Evolutionary conservation across 1,284 basidiomycete species (phyloP).

Genomic region (Fistulinella staudtii): DNA sequence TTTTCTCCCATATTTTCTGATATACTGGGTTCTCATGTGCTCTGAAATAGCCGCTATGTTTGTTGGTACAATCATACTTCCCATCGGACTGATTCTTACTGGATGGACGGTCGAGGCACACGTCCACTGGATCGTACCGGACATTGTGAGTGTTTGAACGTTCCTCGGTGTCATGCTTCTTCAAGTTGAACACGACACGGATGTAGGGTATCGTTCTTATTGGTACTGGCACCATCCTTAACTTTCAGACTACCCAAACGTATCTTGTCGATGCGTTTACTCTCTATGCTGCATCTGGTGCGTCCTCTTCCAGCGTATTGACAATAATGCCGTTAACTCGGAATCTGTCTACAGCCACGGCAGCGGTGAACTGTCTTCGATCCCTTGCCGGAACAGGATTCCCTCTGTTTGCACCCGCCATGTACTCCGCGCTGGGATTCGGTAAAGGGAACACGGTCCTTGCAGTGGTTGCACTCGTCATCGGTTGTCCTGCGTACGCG

Average conservation of each 20-base stretch:
- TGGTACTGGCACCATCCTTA: constrained; percentile 43
- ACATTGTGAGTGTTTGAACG: constrained; percentile 45
- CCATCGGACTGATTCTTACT: constrained; percentile 56
- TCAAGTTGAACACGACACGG: not conserved
- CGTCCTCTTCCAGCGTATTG: constrained; percentile 7
- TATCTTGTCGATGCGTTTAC: constrained; percentile 58
- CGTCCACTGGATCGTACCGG: constrained; percentile 64
- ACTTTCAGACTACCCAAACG: constrained; percentile 46
- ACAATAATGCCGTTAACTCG: not conserved
- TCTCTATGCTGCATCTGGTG: constrained; percentile 49
- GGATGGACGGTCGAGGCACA: constrained; percentile 61
- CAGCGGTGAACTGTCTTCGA: constrained; percentile 53
- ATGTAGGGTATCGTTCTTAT: constrained; percentile 51
- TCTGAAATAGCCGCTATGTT: constrained; percentile 51
- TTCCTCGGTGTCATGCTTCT: not conserved
- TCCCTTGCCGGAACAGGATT: constrained; percentile 63
- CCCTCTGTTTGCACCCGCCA: constrained; percentile 62
- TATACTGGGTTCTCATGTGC: constrained; percentile 2
- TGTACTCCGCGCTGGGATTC: constrained; percentile 61
- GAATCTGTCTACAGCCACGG: constrained; percentile 42
- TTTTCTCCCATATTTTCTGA: not conserved
- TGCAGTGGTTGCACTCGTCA: constrained; percentile 48
- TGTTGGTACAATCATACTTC: constrained; percentile 50
- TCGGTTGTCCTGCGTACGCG: constrained; percentile 64
- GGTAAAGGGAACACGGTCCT: constrained; percentile 64